Conservation (phyloP, 108 stramenopile species). For the Nannochloropsis salina region DNA sequence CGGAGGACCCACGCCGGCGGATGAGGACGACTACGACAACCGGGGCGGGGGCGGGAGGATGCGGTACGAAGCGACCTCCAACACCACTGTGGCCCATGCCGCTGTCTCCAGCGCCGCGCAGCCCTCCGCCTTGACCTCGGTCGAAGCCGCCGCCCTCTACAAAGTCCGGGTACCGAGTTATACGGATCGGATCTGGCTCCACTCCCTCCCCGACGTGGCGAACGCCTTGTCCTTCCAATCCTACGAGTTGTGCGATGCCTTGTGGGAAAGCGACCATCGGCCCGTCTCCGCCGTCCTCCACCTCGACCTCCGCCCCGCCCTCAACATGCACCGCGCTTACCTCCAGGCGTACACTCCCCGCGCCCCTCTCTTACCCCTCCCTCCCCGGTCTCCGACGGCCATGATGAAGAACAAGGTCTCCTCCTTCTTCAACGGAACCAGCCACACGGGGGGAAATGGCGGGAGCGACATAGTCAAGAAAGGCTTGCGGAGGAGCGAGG, state of each 20-base stretch:
- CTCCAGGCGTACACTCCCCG: neutral
- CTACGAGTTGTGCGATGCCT: neutral
- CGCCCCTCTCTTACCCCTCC: neutral
- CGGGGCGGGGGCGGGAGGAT: neutral
- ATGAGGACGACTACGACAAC: slow-evolving; percentile 7
- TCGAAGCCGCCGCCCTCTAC: neutral
- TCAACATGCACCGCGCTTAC: slow-evolving; percentile 11
- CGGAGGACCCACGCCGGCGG: neutral
- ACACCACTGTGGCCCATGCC: neutral
- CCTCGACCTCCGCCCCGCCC: neutral
- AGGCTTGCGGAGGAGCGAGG: too few species aligned
- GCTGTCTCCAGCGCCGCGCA: neutral
- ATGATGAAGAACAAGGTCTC: neutral
- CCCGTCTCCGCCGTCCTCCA: neutral
- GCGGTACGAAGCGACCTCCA: neutral
- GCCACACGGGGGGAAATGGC: neutral
- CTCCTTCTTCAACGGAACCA: neutral
- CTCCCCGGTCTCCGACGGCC: neutral
- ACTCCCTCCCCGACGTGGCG: neutral
- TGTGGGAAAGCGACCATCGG: neutral
- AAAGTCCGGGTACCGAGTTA: neutral
- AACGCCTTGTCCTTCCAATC: neutral
- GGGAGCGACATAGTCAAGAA: neutral
- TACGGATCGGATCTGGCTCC: neutral
- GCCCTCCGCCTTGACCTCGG: neutral